Conservation (phyloP, 768 basidiomycete species). For the Mycena olivaceomarginata region DNA sequence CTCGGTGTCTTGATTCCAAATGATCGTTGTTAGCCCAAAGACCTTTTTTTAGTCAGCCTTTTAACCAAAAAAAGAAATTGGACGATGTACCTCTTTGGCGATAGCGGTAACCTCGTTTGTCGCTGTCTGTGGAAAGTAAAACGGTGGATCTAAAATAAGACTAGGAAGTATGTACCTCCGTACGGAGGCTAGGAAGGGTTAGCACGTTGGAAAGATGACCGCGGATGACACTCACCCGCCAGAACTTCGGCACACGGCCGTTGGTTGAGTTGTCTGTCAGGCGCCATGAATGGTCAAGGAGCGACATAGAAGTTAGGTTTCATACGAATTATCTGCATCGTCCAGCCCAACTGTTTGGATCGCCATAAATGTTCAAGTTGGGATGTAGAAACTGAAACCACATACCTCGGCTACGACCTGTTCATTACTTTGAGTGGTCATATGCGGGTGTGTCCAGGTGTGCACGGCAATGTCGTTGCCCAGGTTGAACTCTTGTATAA, state of each 20-base stretch:
- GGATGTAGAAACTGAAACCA: neutral
- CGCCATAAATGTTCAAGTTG: neutral
- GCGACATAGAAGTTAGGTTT: neutral
- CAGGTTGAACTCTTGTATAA: conserved; percentile 70
- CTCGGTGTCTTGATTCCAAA: conserved; percentile 92
- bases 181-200: conserved; percentile 28
- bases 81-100: conserved; percentile 78
- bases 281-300: neutral
- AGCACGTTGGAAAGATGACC: neutral
- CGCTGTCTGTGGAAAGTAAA: conserved; percentile 22
- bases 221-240: conserved; percentile 65
- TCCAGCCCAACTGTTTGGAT: conserved; percentile 79
- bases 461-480: conserved; percentile 72
- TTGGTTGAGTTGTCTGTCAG: conserved; percentile 78
- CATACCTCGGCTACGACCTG: conserved; percentile 79
- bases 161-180: conserved; percentile 2
- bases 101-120: conserved; percentile 85
- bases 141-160: neutral
- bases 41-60: conserved; percentile 50
- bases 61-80: conserved; percentile 16
- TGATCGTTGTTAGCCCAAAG: conserved; percentile 87
- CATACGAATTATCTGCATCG: conserved; percentile 78
- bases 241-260: conserved; percentile 83
- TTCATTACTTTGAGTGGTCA: conserved; percentile 85
- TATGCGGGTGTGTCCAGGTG: conserved; percentile 86